These are phyloP conservation scores for Tetrapyrgos nigripes DNA, from an alignment of 1,284 basidiomycete genomes.

Conservation along the genomic window DNA sequence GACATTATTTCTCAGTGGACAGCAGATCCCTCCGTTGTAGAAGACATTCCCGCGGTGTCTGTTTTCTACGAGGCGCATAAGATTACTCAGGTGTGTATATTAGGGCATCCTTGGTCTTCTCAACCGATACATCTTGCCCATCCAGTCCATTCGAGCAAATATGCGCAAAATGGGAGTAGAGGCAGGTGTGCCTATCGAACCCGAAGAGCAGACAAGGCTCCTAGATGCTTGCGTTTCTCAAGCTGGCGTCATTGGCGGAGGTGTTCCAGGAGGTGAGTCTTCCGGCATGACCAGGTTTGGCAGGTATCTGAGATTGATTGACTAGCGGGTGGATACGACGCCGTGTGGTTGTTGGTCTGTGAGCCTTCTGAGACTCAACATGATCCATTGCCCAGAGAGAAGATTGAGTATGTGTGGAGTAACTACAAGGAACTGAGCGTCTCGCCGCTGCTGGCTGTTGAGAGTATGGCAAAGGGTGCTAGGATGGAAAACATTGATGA, in stretches of 20 bases:
- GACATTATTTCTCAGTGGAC: constrained; percentile 52
- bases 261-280: constrained; percentile 90
- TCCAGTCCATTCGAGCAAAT: constrained; percentile 74
- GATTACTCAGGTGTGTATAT: constrained; percentile 58
- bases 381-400: constrained; percentile 48
- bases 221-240: constrained; percentile 81
- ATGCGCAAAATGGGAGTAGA: constrained; percentile 91
- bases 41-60: constrained; percentile 51
- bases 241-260: constrained; percentile 90
- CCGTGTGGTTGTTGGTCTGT: constrained; percentile 90
- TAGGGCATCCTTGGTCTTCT: constrained; percentile 12
- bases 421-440: constrained; percentile 78
- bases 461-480: constrained; percentile 78
- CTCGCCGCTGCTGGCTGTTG: constrained; percentile 79
- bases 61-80: constrained; percentile 63
- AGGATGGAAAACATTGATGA: constrained; percentile 65
- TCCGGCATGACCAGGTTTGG: not conserved
- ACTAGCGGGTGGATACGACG: constrained; percentile 95
- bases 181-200: constrained; percentile 91
- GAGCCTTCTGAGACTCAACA: constrained; percentile 59
- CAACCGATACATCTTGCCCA: not conserved
- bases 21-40: constrained; percentile 55
- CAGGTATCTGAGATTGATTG: constrained; percentile 12
- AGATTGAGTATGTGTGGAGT: constrained; percentile 80
- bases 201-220: constrained; percentile 86